These are phyloP conservation scores for Coemansia asiatica DNA, from an alignment of 192 early-diverging fungal genomes.

Conservation along the genomic window DNA sequence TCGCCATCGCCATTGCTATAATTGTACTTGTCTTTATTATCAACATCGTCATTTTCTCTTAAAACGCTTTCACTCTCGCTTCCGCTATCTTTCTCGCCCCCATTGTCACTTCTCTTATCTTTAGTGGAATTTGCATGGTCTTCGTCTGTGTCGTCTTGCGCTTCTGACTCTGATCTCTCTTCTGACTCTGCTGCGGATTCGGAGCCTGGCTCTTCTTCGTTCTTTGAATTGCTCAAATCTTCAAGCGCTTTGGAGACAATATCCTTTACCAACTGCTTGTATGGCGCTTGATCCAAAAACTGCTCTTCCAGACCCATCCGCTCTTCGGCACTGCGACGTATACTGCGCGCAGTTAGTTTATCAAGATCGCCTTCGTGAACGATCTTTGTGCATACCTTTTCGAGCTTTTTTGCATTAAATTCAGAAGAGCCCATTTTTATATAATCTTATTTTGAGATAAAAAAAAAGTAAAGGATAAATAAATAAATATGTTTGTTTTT, in stretches of 20 bases:
- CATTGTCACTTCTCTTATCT: constrained; percentile 3
- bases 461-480: not conserved
- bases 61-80: no score
- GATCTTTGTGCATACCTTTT: constrained; percentile 20
- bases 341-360: constrained; percentile 29
- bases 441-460: not conserved
- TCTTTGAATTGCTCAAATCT: constrained; percentile 4
- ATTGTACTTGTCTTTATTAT: not conserved
- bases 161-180: not conserved
- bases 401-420: constrained; percentile 19
- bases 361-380: constrained; percentile 38
- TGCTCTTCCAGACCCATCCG: constrained; percentile 28
- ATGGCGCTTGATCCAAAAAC: constrained; percentile 25
- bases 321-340: constrained; percentile 35
- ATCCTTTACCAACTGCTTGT: constrained; percentile 24
- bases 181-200: not conserved
- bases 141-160: not conserved
- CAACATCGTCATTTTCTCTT: not conserved
- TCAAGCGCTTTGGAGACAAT: constrained; percentile 3
- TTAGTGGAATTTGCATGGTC: not conserved
- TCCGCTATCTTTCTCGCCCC: no score
- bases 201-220: not conserved
- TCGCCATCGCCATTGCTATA: not conserved
- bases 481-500: constrained; percentile 1
- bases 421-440: not conserved